Percentiles rank a stretch among this genome's conserved stretches.
phyloP scores from a whole-genome alignment of 2,329 filamentous ascomycete genomes.

The Sarocladiaceae sp. region DNA sequence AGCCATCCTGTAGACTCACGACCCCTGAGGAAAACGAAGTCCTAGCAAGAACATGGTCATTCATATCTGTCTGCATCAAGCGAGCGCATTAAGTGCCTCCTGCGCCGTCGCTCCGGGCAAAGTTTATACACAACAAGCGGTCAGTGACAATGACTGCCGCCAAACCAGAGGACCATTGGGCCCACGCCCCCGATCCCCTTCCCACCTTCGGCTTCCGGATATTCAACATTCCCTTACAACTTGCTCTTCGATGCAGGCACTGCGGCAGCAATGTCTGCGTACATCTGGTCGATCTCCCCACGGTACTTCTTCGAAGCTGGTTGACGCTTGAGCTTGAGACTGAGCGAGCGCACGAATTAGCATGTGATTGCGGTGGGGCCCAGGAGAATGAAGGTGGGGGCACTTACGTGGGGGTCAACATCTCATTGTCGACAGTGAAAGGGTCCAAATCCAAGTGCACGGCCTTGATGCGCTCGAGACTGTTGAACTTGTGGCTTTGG shows the following conservation, averaged over 20 bases:
- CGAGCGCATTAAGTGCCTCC: slow-evolving; percentile 1
- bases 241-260: slow-evolving; percentile 33
- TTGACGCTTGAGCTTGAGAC: slow-evolving; percentile 55
- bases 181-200: too few relatives aligned
- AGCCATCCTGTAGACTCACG: too few relatives aligned
- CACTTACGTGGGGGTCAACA: slow-evolving; percentile 81
- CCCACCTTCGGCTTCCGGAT: too few relatives aligned
- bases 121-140: too few relatives aligned
- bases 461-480: slow-evolving; percentile 76
- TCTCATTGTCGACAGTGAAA: slow-evolving; percentile 87
- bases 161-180: too few relatives aligned
- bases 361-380: neutral
- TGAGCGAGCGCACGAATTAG: slow-evolving; percentile 19
- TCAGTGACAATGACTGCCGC: too few relatives aligned
- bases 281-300: slow-evolving; percentile 49
- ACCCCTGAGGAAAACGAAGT: too few relatives aligned
- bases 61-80: slow-evolving; percentile 1
- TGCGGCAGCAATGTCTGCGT: slow-evolving; percentile 43
- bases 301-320: slow-evolving; percentile 48
- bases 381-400: neutral
- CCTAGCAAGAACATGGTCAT: slow-evolving; percentile 4
- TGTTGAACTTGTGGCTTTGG: slow-evolving; percentile 82
- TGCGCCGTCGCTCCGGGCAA: slow-evolving; percentile 7
- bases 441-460: slow-evolving; percentile 75
- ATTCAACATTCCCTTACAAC: slow-evolving; percentile 30